These are phyloP conservation scores for Agaricus bisporus DNA, from an alignment of 768 basidiomycete genomes.

Conservation along the genomic window DNA sequence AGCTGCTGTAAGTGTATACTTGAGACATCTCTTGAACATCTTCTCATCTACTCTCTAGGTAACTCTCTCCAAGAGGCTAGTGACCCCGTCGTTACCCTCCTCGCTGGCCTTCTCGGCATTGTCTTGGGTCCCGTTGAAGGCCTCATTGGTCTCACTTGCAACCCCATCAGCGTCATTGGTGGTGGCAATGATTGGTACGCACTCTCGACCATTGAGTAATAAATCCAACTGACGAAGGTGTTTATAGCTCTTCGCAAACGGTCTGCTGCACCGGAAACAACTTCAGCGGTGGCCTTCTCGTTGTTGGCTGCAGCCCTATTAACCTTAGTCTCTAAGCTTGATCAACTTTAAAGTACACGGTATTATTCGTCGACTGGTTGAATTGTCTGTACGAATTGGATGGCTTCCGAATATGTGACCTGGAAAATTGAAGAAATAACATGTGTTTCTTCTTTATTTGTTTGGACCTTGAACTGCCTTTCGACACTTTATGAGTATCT, in stretches of 20 bases:
- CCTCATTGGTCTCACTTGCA: slow-evolving; percentile 20
- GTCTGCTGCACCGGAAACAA: slow-evolving; percentile 25
- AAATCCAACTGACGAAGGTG: background rate
- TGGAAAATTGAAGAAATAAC: too few relatives aligned
- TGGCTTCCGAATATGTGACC: too few relatives aligned
- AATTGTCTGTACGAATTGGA: too few relatives aligned
- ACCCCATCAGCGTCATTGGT: slow-evolving; percentile 23
- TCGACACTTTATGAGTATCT: too few relatives aligned
- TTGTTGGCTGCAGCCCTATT: slow-evolving; percentile 24
- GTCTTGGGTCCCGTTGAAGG: slow-evolving; percentile 14
- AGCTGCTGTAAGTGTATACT: slow-evolving; percentile 16
- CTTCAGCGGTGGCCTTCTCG: slow-evolving; percentile 22
- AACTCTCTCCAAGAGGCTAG: slow-evolving; percentile 19
- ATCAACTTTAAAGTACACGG: too few relatives aligned
- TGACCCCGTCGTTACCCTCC: slow-evolving; percentile 6
- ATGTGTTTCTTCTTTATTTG: too few relatives aligned
- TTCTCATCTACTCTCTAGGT: background rate
- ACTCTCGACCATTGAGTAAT: background rate
- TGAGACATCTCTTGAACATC: background rate
- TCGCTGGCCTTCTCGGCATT: slow-evolving; percentile 29
- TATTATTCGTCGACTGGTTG: background rate
- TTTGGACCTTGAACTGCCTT: too few relatives aligned
- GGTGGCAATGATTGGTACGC: slow-evolving; percentile 18
- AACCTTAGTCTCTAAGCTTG: slow-evolving; percentile 18
- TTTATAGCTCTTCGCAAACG: slow-evolving; percentile 18